Evolutionary conservation across 2,329 filamentous ascomycete species (phyloP), one percentile per base, ranked within the genome.

Genomic region (Lizonia empirigonia): DNA sequence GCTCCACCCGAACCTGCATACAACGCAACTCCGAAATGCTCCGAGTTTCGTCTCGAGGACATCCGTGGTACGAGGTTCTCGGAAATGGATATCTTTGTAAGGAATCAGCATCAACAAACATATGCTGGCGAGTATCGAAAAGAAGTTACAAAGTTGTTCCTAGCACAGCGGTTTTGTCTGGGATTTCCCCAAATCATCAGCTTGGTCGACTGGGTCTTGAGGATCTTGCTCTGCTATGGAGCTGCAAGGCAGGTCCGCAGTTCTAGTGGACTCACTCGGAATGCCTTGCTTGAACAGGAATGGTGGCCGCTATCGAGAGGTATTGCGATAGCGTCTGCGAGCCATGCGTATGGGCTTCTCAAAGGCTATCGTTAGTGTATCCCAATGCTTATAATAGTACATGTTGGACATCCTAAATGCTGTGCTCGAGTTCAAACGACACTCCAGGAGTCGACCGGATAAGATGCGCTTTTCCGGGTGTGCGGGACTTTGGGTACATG

Each of bases 161-260:
- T 79, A 3, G 76, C 76, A 2, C 69, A 77, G 52, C 62, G 75
- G 2, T 66, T 73, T 19, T 63, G 67, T 3, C 60, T 75, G 5
- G 75, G 76, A 1, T 65, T 76, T 6, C 62, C 71, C 5, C 67
- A 67, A 3, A 27, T 74, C 15, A 49, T 77, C 84, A 59, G 96
- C 87, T 65, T 88, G 89, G 56, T 85, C 82, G 40, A 97, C 83
- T 1, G 89, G 84, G 36, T 86, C 79, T 59, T 94, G 86, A 41
- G 83, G 78, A 0, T 90, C 87, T 1, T 81, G 77, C 18, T 85
- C 81, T 66, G 61, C 36, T 52, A 54, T 60, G 4, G 54, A 60
- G 46, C 70, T 67, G 56, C 58, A 50, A 12, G 9, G 19, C 44
- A 53, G 20, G 13, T 44, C 16, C 41, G 24, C 12, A 19, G 16